Evolutionary conservation across 1,139 yeast species (phyloP).

Genomic region (Pichia terricola): DNA sequence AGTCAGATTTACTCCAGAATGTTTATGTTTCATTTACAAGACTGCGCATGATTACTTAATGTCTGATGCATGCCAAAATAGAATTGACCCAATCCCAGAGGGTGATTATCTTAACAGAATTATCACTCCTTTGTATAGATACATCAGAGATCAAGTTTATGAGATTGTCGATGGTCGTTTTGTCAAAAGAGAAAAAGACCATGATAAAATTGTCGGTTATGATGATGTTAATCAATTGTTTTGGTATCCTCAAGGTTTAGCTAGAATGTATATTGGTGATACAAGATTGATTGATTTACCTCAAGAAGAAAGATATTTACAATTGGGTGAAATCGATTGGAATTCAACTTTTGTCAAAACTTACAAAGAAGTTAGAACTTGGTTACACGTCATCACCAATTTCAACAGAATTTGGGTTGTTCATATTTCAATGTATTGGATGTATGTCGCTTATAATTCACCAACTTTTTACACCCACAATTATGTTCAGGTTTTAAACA

Average conservation of each 20-base stretch:
- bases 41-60: constrained; percentile 67
- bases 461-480: constrained; percentile 84
- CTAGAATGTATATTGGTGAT: constrained; percentile 83
- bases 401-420: constrained; percentile 97
- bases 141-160: constrained; percentile 88
- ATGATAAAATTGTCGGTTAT: constrained; percentile 88
- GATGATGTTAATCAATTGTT: constrained; percentile 97
- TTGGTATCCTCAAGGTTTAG: constrained; percentile 99
- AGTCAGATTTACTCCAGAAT: constrained; percentile 76
- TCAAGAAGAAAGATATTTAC: constrained; percentile 76
- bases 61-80: constrained; percentile 86
- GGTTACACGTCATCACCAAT: constrained; percentile 94
- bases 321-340: constrained; percentile 93
- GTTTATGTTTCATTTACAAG: constrained; percentile 71
- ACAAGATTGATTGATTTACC: constrained; percentile 86
- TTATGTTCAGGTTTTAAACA: constrained; percentile 74
- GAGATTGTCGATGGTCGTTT: constrained; percentile 92
- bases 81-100: constrained; percentile 86
- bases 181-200: constrained; percentile 95
- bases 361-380: constrained; percentile 91
- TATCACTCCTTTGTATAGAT: constrained; percentile 85
- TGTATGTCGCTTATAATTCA: constrained; percentile 87
- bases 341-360: constrained; percentile 89
- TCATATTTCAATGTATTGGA: constrained; percentile 86
- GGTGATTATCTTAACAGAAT: constrained; percentile 92